phyloP scores from a whole-genome alignment of 129 eudicot species.

The Flaveria robusta region DNA sequence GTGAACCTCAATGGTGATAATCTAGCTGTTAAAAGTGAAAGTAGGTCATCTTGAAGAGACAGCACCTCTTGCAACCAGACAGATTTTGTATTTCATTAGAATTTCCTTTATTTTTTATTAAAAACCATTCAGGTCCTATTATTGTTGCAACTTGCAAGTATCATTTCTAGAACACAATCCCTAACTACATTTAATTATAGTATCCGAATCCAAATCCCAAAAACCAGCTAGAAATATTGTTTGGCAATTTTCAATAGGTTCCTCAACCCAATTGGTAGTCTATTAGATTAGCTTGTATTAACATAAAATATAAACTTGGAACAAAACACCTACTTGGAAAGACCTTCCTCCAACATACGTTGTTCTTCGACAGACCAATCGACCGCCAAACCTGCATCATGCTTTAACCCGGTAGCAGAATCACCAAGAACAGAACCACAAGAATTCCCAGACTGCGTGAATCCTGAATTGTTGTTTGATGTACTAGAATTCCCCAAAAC shows the following conservation, averaged over 20 bases:
- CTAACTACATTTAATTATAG: neutral
- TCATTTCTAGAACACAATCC: neutral
- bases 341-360: conserved; percentile 84
- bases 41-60: neutral
- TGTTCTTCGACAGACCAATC: conserved; percentile 93
- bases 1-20: neutral
- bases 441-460: conserved; percentile 39
- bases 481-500: conserved; percentile 40
- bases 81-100: neutral
- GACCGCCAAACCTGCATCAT: conserved; percentile 64
- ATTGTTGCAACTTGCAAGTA: neutral
- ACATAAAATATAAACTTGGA: conserved; percentile 9
- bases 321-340: conserved; percentile 61
- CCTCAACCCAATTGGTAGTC: neutral
- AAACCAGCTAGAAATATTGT: neutral
- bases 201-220: neutral
- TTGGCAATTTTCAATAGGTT: neutral
- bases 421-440: conserved; percentile 54
- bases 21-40: neutral
- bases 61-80: neutral
- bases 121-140: neutral
- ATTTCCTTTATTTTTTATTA: neutral
- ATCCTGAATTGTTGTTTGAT: conserved; percentile 32
- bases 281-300: neutral
- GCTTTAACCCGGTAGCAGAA: conserved; percentile 66